These are phyloP conservation scores for Coemansia sp. DNA, from an alignment of 192 early-diverging fungal species.

Conservation along the genomic window DNA sequence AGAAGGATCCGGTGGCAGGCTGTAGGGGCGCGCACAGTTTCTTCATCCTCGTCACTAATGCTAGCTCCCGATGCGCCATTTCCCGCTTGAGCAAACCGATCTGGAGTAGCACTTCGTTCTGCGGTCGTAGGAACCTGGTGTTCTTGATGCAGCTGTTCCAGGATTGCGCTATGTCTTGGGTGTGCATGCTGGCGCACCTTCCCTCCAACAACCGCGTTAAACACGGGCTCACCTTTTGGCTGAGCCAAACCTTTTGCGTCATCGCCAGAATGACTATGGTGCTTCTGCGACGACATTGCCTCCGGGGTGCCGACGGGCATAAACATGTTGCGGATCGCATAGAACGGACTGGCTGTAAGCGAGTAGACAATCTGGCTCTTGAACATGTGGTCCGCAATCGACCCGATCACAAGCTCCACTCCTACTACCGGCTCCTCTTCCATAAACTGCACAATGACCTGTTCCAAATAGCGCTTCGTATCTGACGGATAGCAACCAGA, in stretches of 20 bases:
- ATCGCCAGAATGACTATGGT: neutral
- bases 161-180: neutral
- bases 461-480: conserved; percentile 36
- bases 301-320: neutral
- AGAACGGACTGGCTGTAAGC: conserved; percentile 30
- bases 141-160: neutral
- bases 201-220: conserved; percentile 49
- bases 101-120: neutral
- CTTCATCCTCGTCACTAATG: neutral
- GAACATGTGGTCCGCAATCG: conserved; percentile 48
- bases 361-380: conserved; percentile 36
- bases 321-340: conserved; percentile 49
- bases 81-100: neutral
- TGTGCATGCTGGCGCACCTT: conserved; percentile 18
- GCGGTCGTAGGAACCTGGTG: conserved; percentile 19
- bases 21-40: neutral
- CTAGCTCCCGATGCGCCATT: neutral
- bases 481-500: conserved; percentile 40
- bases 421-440: conserved; percentile 37
- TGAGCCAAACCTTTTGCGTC: conserved; percentile 9
- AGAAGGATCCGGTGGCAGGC: no score
- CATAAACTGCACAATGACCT: conserved; percentile 48
- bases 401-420: conserved; percentile 48
- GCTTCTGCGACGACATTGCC: neutral
- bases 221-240: conserved; percentile 27